These are phyloP conservation scores for Capsaspora owczarzaki DNA, from an alignment of 78 protist genomes.

Conservation along the genomic window DNA sequence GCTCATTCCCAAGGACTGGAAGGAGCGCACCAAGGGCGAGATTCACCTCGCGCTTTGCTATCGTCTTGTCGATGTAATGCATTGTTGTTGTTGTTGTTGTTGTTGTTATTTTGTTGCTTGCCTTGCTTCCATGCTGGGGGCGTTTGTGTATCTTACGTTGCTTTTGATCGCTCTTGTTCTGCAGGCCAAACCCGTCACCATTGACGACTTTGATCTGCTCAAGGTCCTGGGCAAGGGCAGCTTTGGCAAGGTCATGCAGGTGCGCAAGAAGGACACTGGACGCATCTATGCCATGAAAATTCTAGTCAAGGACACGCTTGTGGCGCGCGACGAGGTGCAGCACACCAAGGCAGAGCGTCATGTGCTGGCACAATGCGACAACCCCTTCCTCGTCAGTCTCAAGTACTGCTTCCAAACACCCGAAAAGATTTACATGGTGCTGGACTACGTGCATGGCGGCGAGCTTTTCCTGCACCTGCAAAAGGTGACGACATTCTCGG, in stretches of 20 bases:
- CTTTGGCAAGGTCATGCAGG: slow-evolving; percentile 74
- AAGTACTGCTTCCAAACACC: slow-evolving; percentile 64
- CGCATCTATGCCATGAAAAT: slow-evolving; percentile 61
- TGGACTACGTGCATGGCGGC: slow-evolving; percentile 48
- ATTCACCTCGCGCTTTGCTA: too few species aligned
- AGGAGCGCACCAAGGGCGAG: too few species aligned
- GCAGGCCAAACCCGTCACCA: too few species aligned
- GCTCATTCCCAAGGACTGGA: too few species aligned
- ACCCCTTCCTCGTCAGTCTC: slow-evolving; percentile 63
- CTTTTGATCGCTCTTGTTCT: too few species aligned
- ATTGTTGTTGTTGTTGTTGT: too few species aligned
- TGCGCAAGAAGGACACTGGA: slow-evolving; percentile 51
- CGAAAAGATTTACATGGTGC: slow-evolving; percentile 23
- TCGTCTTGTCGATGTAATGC: too few species aligned
- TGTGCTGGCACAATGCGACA: not conserved
- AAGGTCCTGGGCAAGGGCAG: slow-evolving; percentile 78
- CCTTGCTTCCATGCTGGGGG: too few species aligned
- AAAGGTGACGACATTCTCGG: slow-evolving; percentile 50
- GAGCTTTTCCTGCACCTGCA: slow-evolving; percentile 72
- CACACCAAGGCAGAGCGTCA: slow-evolving; percentile 30
- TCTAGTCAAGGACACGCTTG: slow-evolving; percentile 17
- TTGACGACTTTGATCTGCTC: slow-evolving; percentile 73
- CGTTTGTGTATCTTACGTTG: too few species aligned
- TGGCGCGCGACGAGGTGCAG: slow-evolving; percentile 16
- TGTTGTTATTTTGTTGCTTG: too few species aligned